A percentile compares a stretch with the other conserved stretches of the same genome.
Conservation (phyloP, 352 stramenopile species). For the Thalassiosira exigua region DNA sequence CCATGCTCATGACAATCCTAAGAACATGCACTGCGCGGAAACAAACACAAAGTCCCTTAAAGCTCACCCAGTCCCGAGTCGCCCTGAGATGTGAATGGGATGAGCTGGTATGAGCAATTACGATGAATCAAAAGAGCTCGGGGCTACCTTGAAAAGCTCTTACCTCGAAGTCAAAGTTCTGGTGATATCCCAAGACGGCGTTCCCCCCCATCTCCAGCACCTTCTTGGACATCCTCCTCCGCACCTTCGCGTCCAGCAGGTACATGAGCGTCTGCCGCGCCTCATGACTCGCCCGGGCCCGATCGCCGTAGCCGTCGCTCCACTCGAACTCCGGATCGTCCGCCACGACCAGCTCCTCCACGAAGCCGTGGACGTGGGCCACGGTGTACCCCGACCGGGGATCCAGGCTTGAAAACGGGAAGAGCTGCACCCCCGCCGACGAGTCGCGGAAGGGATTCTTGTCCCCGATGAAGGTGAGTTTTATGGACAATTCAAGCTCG, state of each 20-base stretch:
- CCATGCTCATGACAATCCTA: too few relatives aligned
- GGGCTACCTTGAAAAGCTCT: too few relatives aligned
- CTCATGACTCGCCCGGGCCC: conserved; percentile 90
- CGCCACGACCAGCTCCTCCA: conserved; percentile 94
- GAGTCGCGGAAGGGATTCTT: conserved; percentile 97
- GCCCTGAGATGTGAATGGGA: too few relatives aligned
- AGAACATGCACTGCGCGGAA: too few relatives aligned
- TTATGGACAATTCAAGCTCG: conserved; percentile 94
- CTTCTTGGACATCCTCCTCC: conserved; percentile 92
- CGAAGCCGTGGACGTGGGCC: conserved; percentile 82
- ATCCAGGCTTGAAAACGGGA: conserved; percentile 95
- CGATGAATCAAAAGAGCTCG: too few relatives aligned
- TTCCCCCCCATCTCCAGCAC: conserved; percentile 95
- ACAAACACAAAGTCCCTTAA: too few relatives aligned
- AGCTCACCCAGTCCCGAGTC: conserved; percentile 90
- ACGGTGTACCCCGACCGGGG: conserved; percentile 89
- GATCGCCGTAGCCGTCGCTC: conserved; percentile 85
- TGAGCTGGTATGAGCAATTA: too few relatives aligned
- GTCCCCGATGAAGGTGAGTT: conserved; percentile 96
- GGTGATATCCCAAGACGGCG: conserved; percentile 96
- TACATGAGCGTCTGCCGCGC: conserved; percentile 96
- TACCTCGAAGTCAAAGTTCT: conserved; percentile 99
- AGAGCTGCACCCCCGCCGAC: conserved; percentile 96
- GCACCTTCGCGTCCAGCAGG: conserved; percentile 84
- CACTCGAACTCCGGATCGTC: conserved; percentile 98